Evolutionary conservation across 371 early-diverging fungal genomes (phyloP).

Genomic region (Ordospora colligata): DNA sequence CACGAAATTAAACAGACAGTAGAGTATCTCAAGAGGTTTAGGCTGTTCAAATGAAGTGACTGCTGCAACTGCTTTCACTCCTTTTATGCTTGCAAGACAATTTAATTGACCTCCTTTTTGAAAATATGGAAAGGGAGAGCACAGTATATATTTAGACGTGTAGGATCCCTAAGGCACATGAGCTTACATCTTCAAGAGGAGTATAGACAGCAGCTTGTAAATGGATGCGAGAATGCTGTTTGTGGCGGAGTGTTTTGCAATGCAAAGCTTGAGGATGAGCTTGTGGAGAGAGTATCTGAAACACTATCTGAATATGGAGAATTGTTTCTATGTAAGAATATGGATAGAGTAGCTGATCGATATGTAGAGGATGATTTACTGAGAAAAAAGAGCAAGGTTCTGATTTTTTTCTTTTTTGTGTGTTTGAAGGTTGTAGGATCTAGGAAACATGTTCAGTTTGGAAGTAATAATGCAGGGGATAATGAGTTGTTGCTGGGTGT

Average conservation of each 20-base stretch:
- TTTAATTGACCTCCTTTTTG: neutral
- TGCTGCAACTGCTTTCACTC: neutral
- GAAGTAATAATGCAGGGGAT: too few species aligned
- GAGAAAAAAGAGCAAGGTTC: neutral
- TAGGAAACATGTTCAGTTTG: neutral
- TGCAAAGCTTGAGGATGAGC: neutral
- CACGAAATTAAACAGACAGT: neutral
- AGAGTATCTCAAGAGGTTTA: conserved; percentile 14
- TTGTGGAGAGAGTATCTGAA: neutral
- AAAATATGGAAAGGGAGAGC: neutral
- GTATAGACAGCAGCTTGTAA: neutral
- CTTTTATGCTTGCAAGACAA: neutral
- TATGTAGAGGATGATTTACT: neutral
- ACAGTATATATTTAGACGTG: neutral
- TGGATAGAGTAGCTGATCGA: neutral
- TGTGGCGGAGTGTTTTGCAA: neutral
- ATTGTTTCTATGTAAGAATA: neutral
- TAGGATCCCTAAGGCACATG: neutral
- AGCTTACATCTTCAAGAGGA: neutral
- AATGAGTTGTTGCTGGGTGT: too few species aligned
- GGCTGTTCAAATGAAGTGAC: conserved; percentile 18
- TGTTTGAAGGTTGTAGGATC: neutral
- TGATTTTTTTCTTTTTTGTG: neutral
- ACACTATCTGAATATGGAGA: neutral
- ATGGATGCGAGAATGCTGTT: neutral